phyloP scores from a whole-genome alignment of 1,284 basidiomycete species.

The Sporisorium reilianum region DNA sequence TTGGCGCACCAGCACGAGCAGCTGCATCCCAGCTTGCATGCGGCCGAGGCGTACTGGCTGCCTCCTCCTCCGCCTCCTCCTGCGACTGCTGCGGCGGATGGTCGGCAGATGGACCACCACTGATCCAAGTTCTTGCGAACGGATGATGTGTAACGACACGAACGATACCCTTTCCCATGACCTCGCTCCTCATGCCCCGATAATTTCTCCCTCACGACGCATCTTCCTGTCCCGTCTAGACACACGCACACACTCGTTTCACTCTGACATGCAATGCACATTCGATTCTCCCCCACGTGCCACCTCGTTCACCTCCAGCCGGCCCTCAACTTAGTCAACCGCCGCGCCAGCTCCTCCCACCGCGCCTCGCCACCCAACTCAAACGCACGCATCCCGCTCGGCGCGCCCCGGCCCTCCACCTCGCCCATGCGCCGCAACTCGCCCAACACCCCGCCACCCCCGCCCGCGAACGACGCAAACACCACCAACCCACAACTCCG shows the following conservation, averaged over 20 bases:
- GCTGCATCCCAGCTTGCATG: too few relatives aligned
- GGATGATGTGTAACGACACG: too few relatives aligned
- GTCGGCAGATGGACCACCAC: too few relatives aligned
- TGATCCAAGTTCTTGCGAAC: too few relatives aligned
- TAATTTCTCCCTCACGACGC: background rate
- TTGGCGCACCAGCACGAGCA: background rate
- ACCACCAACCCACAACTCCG: constrained; percentile 30
- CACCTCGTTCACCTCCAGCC: constrained; percentile 19
- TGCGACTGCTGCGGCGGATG: too few relatives aligned
- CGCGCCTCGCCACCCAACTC: constrained; percentile 10
- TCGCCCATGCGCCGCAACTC: constrained; percentile 10
- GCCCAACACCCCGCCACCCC: constrained; percentile 6
- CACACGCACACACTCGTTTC: background rate
- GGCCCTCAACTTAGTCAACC: constrained; percentile 7
- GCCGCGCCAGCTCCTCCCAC: constrained; percentile 14
- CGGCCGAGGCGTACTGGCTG: background rate
- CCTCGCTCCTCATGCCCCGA: too few relatives aligned
- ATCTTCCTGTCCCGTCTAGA: background rate
- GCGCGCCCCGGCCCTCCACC: constrained; percentile 15
- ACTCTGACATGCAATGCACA: background rate
- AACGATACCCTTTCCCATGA: background rate
- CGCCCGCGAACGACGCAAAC: constrained; percentile 11
- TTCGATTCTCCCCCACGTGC: background rate
- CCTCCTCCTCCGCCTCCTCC: background rate
- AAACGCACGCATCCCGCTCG: constrained; percentile 39